Evolutionary conservation across 75 land plant species (phyloP).

Genomic region (Isoetes taiwanensis): DNA sequence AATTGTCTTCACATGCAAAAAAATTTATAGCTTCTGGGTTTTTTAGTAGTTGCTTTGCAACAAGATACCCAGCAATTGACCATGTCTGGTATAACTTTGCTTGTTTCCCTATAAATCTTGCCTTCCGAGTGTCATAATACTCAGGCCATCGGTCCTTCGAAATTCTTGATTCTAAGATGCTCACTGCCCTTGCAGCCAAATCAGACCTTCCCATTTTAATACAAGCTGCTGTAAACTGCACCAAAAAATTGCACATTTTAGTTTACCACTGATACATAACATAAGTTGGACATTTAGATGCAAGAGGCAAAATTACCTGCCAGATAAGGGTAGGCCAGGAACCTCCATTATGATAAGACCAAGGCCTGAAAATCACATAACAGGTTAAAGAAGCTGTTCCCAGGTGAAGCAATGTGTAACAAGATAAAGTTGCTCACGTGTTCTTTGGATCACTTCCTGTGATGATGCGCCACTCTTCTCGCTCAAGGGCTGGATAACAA

Average conservation of each 20-base stretch:
- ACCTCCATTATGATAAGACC: conserved; percentile 9
- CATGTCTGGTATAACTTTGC: conserved; percentile 1
- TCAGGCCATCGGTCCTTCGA: conserved; percentile 8
- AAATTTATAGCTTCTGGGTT: neutral
- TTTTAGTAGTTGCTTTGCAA: neutral
- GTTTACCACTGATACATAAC: too few species aligned
- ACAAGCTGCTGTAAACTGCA: conserved; percentile 2
- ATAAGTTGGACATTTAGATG: too few species aligned
- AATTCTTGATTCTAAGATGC: neutral
- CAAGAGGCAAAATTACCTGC: too few species aligned
- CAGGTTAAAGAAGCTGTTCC: neutral
- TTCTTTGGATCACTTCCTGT: conserved; percentile 3
- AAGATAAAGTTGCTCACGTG: neutral
- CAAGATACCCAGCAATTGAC: conserved; percentile 6
- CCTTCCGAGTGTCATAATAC: neutral
- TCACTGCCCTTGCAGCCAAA: neutral
- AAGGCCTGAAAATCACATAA: neutral
- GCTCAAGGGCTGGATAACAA: neutral
- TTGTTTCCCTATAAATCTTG: neutral
- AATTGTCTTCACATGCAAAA: neutral
- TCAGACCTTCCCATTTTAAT: conserved; percentile 7
- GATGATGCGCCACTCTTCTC: conserved; percentile 4
- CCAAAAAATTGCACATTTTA: neutral
- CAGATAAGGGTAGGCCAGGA: conserved; percentile 6
- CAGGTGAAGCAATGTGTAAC: neutral